Percentiles rank a stretch among this genome's conserved stretches.
Evolutionary conservation across 2,329 filamentous ascomycete species (phyloP).

Genomic region (Amauroascus niger): DNA sequence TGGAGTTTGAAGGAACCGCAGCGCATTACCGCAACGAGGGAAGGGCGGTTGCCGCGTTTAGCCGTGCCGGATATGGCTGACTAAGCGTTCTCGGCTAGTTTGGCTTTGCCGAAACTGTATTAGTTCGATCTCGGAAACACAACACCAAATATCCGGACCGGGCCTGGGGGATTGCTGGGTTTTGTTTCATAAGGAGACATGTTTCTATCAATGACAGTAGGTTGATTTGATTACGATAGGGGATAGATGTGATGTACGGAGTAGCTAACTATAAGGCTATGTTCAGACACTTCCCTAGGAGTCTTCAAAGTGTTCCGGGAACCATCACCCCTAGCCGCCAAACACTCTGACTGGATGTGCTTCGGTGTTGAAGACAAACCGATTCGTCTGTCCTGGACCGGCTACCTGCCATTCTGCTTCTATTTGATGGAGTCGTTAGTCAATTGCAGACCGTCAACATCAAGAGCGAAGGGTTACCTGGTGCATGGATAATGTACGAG

Average conservation of each 20-base stretch:
- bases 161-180: too few species aligned
- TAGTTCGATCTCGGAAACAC: neutral
- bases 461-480: slow-evolving; percentile 6
- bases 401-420: slow-evolving; percentile 53
- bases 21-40: too few species aligned
- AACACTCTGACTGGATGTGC: slow-evolving; percentile 50
- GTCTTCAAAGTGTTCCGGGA: neutral
- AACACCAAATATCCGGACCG: too few species aligned
- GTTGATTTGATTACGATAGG: neutral
- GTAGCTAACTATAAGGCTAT: neutral
- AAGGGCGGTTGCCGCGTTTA: slow-evolving; percentile 11
- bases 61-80: neutral
- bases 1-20: neutral
- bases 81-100: slow-evolving; percentile 6
- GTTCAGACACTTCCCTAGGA: too few species aligned
- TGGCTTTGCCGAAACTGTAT: slow-evolving; percentile 7
- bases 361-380: slow-evolving; percentile 56
- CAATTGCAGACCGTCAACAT: neutral
- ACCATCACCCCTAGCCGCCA: neutral
- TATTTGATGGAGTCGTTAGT: slow-evolving; percentile 15
- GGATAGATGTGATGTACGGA: too few species aligned
- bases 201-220: neutral
- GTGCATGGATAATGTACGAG: slow-evolving; percentile 58
- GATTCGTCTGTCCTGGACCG: slow-evolving; percentile 39
- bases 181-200: neutral